A percentile compares a stretch with the other conserved stretches of the same genome.
Evolutionary conservation across 805 yeast species (phyloP).

Genomic region (Priceomyces fermenticarens): DNA sequence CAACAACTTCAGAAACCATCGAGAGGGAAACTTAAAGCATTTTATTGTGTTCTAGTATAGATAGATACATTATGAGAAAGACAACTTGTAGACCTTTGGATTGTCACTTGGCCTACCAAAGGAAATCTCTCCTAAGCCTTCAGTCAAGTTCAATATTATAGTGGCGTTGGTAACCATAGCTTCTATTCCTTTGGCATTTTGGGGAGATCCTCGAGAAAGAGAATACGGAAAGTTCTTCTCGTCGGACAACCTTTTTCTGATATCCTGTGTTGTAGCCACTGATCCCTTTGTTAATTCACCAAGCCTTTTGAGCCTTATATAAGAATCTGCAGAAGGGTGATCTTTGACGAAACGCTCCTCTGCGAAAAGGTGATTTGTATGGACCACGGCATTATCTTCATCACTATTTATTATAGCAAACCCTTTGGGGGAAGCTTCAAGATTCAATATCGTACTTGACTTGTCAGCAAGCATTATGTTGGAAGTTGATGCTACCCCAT

Average conservation of each 20-base stretch:
- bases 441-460: not conserved
- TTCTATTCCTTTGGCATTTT: not conserved
- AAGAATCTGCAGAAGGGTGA: not conserved
- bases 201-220: not conserved
- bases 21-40: too few relatives aligned
- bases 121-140: not conserved
- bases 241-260: conserved; percentile 1
- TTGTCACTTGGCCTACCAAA: conserved; percentile 1
- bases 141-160: not conserved
- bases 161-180: conserved; percentile 1
- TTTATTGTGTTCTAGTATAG: too few relatives aligned
- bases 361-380: conserved; percentile 1
- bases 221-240: conserved; percentile 1
- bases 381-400: not conserved
- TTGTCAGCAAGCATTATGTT: conserved; percentile 2
- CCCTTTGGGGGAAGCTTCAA: not conserved
- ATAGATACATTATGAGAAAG: not conserved
- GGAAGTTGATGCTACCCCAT: conserved; percentile 1
- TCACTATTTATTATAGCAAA: not conserved
- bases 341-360: not conserved
- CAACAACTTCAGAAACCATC: too few relatives aligned
- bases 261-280: not conserved
- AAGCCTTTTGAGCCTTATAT: not conserved
- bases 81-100: not conserved
- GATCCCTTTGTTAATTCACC: conserved; percentile 1